These are phyloP conservation scores for Boletus fagicola DNA, from an alignment of 768 basidiomycete genomes.

Conservation along the genomic window DNA sequence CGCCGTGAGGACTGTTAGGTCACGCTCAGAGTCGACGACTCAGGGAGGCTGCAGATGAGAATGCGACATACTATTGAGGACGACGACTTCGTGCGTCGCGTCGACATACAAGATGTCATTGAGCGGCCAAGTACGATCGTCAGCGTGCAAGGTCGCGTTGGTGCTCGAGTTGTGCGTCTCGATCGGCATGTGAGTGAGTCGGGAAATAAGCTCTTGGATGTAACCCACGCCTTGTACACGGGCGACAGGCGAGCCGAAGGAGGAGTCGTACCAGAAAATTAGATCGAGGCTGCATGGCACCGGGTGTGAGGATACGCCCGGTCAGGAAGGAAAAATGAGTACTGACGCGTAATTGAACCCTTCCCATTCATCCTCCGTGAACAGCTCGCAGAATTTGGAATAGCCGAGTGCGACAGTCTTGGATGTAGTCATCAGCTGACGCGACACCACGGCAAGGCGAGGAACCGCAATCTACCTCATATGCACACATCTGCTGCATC, in stretches of 20 bases:
- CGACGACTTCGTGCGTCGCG: conserved; percentile 89
- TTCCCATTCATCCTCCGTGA: conserved; percentile 91
- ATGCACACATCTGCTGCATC: conserved; percentile 82
- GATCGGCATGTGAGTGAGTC: conserved; percentile 76
- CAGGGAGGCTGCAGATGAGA: background rate
- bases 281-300: conserved; percentile 18
- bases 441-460: background rate
- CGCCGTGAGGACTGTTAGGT: conserved; percentile 67
- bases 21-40: background rate
- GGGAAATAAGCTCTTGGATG: conserved; percentile 78
- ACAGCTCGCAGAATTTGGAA: conserved; percentile 87
- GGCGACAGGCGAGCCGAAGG: conserved; percentile 80
- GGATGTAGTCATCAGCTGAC: background rate
- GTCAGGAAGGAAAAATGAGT: background rate
- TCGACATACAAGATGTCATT: conserved; percentile 78
- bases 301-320: background rate
- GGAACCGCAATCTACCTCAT: conserved; percentile 52
- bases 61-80: conserved; percentile 64
- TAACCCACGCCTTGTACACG: conserved; percentile 78
- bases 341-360: conserved; percentile 84
- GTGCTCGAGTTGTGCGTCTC: conserved; percentile 74
- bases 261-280: conserved; percentile 54
- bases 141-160: conserved; percentile 77
- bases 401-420: conserved; percentile 91
- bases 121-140: conserved; percentile 66